A percentile compares a stretch with the other conserved stretches of the same genome.
phyloP scores from a whole-genome alignment of 495 filamentous ascomycete genomes.

The Tuber indicum region DNA sequence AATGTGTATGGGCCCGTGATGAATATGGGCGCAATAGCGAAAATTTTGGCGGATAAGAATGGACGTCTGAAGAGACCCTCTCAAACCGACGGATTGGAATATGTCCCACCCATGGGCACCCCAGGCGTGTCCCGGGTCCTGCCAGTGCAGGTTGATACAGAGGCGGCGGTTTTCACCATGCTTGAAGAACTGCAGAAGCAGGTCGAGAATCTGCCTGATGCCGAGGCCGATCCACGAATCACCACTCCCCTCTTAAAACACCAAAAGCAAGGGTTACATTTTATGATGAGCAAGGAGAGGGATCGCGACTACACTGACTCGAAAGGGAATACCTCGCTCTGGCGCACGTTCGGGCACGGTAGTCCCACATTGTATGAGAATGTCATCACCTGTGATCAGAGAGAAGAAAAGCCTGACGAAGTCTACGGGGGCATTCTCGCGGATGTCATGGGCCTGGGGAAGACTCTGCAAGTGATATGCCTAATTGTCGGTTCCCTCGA shows the following conservation, averaged over 20 bases:
- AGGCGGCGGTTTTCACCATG: conserved; percentile 85
- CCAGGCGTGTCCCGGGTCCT: conserved; percentile 34
- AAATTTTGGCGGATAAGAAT: conserved; percentile 47
- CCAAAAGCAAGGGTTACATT: conserved; percentile 85
- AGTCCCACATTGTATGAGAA: conserved; percentile 63
- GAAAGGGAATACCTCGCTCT: conserved; percentile 63
- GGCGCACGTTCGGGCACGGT: conserved; percentile 52
- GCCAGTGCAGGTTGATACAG: conserved; percentile 59
- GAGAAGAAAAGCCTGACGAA: conserved; percentile 59
- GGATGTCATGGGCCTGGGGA: conserved; percentile 97
- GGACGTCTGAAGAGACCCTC: conserved; percentile 24
- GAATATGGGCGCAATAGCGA: conserved; percentile 57
- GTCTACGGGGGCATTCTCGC: conserved; percentile 82
- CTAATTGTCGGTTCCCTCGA: conserved; percentile 59
- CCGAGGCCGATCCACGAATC: conserved; percentile 58
- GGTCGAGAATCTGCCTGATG: conserved; percentile 66
- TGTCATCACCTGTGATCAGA: conserved; percentile 68
- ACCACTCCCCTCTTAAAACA: conserved; percentile 70
- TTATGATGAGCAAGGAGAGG: conserved; percentile 76
- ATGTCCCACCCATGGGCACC: conserved; percentile 13
- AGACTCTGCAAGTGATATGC: conserved; percentile 82
- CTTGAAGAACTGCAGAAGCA: conserved; percentile 49
- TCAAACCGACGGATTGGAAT: conserved; percentile 18
- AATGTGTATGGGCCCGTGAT: conserved; percentile 68
- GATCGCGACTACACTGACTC: conserved; percentile 52